These are phyloP conservation scores for Amylocystis lapponica DNA, from an alignment of 768 basidiomycete species.

Conservation along the genomic window DNA sequence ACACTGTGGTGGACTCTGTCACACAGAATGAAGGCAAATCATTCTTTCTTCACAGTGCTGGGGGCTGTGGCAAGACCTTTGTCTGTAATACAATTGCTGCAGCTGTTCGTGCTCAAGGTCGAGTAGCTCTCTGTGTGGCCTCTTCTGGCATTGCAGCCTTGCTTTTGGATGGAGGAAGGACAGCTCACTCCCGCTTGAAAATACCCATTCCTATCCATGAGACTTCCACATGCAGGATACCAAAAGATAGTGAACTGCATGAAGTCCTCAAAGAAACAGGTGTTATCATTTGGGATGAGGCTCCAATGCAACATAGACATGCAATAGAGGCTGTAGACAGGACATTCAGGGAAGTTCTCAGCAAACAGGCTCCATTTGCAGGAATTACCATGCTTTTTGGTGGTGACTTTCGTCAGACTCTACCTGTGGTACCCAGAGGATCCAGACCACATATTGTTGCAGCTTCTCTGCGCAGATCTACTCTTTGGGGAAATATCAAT, in stretches of 20 bases:
- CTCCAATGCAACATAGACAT: slow-evolving; percentile 31
- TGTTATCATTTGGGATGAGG: slow-evolving; percentile 43
- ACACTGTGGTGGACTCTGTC: slow-evolving; percentile 14
- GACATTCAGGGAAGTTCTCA: slow-evolving; percentile 28
- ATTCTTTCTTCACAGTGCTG: slow-evolving; percentile 40
- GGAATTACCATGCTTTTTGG: slow-evolving; percentile 41
- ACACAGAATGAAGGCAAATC: slow-evolving; percentile 6
- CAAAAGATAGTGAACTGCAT: slow-evolving; percentile 21
- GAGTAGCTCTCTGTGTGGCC: slow-evolving; percentile 41
- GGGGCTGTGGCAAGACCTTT: slow-evolving; percentile 43
- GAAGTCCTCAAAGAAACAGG: slow-evolving; percentile 27
- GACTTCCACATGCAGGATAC: slow-evolving; percentile 27
- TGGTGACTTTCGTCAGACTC: slow-evolving; percentile 43
- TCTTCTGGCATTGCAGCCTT: slow-evolving; percentile 46
- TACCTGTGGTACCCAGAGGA: slow-evolving; percentile 38
- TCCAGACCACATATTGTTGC: slow-evolving; percentile 31
- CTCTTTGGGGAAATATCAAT: slow-evolving; percentile 1
- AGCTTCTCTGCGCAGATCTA: slow-evolving; percentile 30
- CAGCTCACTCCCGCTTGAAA: slow-evolving; percentile 43
- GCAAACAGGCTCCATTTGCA: slow-evolving; percentile 31
- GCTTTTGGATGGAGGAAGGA: slow-evolving; percentile 37
- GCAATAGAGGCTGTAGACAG: slow-evolving; percentile 36
- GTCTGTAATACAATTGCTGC: slow-evolving; percentile 33
- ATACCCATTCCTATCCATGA: slow-evolving; percentile 35
- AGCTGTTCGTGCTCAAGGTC: slow-evolving; percentile 18